Conservation (phyloP, 305 asterid species). For the Fraxinus sp. region DNA sequence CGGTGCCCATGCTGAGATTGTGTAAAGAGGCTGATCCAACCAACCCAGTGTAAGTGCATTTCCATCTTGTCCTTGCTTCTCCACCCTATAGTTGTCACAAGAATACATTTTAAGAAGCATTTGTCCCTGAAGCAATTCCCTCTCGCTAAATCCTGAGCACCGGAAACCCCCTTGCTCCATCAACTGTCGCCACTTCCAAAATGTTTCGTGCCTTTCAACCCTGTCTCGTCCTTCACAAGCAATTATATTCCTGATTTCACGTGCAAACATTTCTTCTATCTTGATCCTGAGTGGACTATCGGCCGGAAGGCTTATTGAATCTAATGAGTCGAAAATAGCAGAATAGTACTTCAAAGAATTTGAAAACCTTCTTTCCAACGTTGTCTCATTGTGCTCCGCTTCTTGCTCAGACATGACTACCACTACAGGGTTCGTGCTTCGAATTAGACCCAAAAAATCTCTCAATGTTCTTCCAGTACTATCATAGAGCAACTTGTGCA, state of each 20-base stretch:
- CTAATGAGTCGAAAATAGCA: conserved; percentile 74
- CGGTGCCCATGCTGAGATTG: conserved; percentile 73
- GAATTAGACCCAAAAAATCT: conserved; percentile 66
- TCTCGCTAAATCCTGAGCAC: conserved; percentile 44
- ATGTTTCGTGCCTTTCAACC: conserved; percentile 67
- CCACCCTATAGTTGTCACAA: conserved; percentile 43
- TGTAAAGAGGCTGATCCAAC: conserved; percentile 80
- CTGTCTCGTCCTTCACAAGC: conserved; percentile 84
- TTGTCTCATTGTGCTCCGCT: conserved; percentile 57
- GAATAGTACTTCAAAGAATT: conserved; percentile 71
- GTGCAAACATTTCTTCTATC: conserved; percentile 77
- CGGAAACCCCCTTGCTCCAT: conserved; percentile 74
- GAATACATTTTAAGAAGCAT: conserved; percentile 80
- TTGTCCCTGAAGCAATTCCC: conserved; percentile 74
- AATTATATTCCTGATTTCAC: conserved; percentile 66
- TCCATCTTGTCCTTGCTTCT: conserved; percentile 34
- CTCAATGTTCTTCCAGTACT: conserved; percentile 43
- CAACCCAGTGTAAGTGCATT: conserved; percentile 59
- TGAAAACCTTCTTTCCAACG: conserved; percentile 53
- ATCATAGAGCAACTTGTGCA: conserved; percentile 81
- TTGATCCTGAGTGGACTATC: conserved; percentile 57
- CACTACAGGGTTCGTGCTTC: conserved; percentile 71
- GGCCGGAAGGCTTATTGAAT: conserved; percentile 45
- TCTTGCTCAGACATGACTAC: conserved; percentile 87
- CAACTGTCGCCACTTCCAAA: conserved; percentile 58